Percentiles rank a stretch among this genome's conserved stretches.
Conservation (phyloP, 2,329 filamentous ascomycete genomes). For the Lecanosticta acicola region DNA sequence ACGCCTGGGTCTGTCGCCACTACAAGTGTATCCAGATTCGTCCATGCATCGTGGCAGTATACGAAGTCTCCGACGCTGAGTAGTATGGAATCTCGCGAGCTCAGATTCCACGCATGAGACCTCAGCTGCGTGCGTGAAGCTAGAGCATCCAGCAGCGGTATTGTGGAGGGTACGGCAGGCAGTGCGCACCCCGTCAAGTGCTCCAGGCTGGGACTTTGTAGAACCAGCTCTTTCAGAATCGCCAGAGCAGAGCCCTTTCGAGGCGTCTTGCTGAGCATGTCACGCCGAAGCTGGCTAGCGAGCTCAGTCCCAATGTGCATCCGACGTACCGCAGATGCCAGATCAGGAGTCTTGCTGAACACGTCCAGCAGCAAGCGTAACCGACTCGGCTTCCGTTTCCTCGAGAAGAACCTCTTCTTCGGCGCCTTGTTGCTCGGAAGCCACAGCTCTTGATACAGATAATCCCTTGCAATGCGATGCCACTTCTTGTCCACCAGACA, state of each 20-base stretch:
- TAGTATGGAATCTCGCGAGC: slow-evolving; percentile 11
- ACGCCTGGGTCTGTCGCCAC: slow-evolving; percentile 42
- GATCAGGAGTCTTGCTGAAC: slow-evolving; percentile 45
- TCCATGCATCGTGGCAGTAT: slow-evolving; percentile 49
- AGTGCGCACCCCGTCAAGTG: slow-evolving; percentile 49
- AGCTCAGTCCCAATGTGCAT: slow-evolving; percentile 50
- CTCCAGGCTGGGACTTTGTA: slow-evolving; percentile 55
- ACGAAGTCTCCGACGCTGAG: slow-evolving; percentile 50
- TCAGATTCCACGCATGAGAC: slow-evolving; percentile 53
- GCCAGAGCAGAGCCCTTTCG: slow-evolving; percentile 45
- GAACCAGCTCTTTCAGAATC: slow-evolving; percentile 51
- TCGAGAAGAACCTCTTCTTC: slow-evolving; percentile 40
- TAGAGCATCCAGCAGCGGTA: slow-evolving; percentile 41
- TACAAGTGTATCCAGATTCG: slow-evolving; percentile 49
- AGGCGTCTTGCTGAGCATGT: slow-evolving; percentile 30
- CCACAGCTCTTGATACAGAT: slow-evolving; percentile 42
- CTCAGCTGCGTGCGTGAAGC: slow-evolving; percentile 50
- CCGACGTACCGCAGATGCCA: slow-evolving; percentile 50
- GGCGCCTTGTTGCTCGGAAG: slow-evolving; percentile 29
- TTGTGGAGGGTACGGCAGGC: slow-evolving; percentile 26
- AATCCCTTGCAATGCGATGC: slow-evolving; percentile 48
- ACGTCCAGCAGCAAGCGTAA: slow-evolving; percentile 52
- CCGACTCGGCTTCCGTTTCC: slow-evolving; percentile 40
- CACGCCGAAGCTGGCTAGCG: slow-evolving; percentile 31
- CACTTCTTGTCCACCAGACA: slow-evolving; percentile 52